phyloP scores from a whole-genome alignment of 768 basidiomycete genomes.

The Tremella yokohamensis region DNA sequence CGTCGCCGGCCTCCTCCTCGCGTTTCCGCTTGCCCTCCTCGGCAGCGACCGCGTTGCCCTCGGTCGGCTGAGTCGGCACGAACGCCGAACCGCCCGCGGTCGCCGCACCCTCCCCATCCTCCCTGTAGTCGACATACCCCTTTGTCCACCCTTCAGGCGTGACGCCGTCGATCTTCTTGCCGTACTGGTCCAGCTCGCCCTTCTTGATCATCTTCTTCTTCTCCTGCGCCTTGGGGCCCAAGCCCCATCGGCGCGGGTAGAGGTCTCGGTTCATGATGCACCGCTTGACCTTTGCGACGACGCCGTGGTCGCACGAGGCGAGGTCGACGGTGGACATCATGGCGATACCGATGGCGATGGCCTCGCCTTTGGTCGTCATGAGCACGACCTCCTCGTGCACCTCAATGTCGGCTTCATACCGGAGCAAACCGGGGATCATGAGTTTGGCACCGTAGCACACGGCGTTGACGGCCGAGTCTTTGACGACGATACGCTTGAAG shows the following conservation, averaged over 20 bases:
- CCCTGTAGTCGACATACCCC: conserved; percentile 90
- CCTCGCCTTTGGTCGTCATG: conserved; percentile 99
- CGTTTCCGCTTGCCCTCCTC: conserved; percentile 54
- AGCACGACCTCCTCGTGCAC: conserved; percentile 93
- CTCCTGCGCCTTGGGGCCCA: conserved; percentile 92
- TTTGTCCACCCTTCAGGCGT: conserved; percentile 89
- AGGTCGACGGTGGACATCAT: conserved; percentile 99
- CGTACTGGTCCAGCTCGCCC: conserved; percentile 94
- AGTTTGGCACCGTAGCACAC: conserved; percentile 99
- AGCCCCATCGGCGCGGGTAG: conserved; percentile 96
- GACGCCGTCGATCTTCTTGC: conserved; percentile 77
- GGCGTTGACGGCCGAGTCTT: conserved; percentile 98
- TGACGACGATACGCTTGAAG: conserved; percentile 98
- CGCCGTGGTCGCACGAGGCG: conserved; percentile 95
- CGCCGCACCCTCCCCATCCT: conserved; percentile 68
- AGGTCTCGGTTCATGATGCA: conserved; percentile 99
- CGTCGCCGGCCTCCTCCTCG: conserved; percentile 37
- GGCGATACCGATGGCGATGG: conserved; percentile 87
- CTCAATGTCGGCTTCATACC: conserved; percentile 89
- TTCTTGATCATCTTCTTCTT: conserved; percentile 99
- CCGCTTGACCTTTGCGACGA: conserved; percentile 97
- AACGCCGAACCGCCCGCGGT: conserved; percentile 36
- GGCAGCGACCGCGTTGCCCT: conserved; percentile 29
- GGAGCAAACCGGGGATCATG: conserved; percentile 96
- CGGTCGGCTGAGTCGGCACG: conserved; percentile 21